Conservation (phyloP, 2,329 filamentous ascomycete species). For the Dactylellina drechsleri region DNA sequence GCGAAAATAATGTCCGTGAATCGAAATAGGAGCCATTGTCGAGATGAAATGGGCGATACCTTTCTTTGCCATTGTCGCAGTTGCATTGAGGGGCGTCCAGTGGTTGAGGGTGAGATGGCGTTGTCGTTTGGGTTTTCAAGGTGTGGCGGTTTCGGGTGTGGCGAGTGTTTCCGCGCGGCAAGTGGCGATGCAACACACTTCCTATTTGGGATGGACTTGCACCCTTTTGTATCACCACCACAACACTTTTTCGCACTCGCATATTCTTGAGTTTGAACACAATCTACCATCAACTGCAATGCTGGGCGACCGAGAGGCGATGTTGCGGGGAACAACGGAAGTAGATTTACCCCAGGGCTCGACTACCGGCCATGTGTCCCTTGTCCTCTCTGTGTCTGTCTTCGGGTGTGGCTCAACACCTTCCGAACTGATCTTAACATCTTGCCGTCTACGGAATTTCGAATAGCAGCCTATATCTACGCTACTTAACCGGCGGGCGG, state of each 20-base stretch:
- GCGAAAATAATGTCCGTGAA: neutral
- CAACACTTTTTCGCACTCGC: slow-evolving; percentile 10
- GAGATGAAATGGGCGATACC: slow-evolving; percentile 14
- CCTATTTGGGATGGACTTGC: slow-evolving; percentile 12
- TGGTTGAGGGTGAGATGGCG: slow-evolving; percentile 29
- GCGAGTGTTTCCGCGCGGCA: neutral
- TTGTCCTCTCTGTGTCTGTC: slow-evolving; percentile 6
- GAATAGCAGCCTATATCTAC: slow-evolving; percentile 52
- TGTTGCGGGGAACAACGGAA: slow-evolving; percentile 7
- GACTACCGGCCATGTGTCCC: slow-evolving; percentile 13
- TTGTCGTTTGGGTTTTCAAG: slow-evolving; percentile 42
- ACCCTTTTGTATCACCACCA: slow-evolving; percentile 30
- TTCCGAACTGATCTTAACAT: slow-evolving; percentile 44
- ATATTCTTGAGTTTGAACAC: too few relatives aligned
- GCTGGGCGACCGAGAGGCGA: neutral
- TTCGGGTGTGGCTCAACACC: slow-evolving; percentile 44
- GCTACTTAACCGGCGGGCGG: slow-evolving; percentile 47
- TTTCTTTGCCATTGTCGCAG: slow-evolving; percentile 55
- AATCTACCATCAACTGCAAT: too few relatives aligned
- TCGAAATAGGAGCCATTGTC: neutral
- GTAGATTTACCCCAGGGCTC: neutral
- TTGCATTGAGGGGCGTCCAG: neutral
- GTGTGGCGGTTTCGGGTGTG: slow-evolving; percentile 30
- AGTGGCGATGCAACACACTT: slow-evolving; percentile 46
- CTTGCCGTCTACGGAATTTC: slow-evolving; percentile 49